Conservation (phyloP, 441 rosid species). For the Populus trichocarpa region DNA sequence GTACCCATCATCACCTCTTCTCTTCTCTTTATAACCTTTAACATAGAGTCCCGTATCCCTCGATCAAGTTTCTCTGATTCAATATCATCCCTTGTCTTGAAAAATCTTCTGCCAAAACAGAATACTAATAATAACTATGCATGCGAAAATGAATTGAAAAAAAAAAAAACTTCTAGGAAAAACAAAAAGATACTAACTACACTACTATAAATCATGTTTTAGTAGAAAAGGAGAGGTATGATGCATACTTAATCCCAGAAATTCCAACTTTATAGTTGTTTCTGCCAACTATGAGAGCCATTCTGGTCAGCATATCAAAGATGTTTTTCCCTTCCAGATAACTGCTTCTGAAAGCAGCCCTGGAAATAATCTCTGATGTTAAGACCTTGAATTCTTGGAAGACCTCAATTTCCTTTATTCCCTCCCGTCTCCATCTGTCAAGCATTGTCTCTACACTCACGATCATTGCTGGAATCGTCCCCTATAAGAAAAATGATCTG, state of each 20-base stretch:
- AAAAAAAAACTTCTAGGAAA: not conserved
- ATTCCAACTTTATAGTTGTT: slow-evolving; percentile 20
- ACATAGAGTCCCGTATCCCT: slow-evolving; percentile 20
- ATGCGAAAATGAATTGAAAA: not conserved
- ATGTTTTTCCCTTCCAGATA: slow-evolving; percentile 22
- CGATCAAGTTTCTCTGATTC: slow-evolving; percentile 29
- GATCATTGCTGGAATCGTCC: not conserved
- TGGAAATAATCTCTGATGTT: slow-evolving; percentile 20
- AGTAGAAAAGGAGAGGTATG: not conserved
- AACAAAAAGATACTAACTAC: not conserved
- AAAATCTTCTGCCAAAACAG: slow-evolving; percentile 16
- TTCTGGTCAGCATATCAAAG: slow-evolving; percentile 23
- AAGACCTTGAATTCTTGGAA: slow-evolving; percentile 25
- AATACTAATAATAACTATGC: not conserved
- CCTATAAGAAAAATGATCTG: not conserved
- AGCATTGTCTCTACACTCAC: slow-evolving; percentile 30
- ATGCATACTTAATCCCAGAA: slow-evolving; percentile 8
- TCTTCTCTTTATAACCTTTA: slow-evolving; percentile 25
- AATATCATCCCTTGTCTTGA: slow-evolving; percentile 24
- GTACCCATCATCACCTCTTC: slow-evolving; percentile 12
- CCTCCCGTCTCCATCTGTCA: slow-evolving; percentile 26
- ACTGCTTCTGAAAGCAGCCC: slow-evolving; percentile 23
- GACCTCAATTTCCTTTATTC: slow-evolving; percentile 30
- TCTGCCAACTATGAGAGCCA: slow-evolving; percentile 11
- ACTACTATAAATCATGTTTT: not conserved